phyloP scores from a whole-genome alignment of 2,329 filamentous ascomycete species.

The Botrytis paeoniae region DNA sequence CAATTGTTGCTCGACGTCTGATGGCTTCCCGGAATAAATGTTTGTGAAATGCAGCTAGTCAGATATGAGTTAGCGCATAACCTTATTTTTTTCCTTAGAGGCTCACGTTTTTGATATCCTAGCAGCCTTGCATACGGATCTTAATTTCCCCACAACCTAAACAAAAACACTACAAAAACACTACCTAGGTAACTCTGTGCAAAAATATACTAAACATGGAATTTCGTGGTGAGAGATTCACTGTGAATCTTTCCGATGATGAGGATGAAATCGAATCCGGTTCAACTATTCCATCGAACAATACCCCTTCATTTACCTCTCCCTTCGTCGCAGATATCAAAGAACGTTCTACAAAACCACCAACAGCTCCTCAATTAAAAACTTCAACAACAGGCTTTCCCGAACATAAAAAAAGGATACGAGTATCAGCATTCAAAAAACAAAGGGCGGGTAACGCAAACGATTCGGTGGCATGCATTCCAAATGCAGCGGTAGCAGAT shows the following conservation, averaged over 20 bases:
- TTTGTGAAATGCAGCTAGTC: conserved; percentile 17
- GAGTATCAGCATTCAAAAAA: conserved; percentile 77
- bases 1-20: conserved; percentile 15
- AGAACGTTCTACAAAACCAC: conserved; percentile 68
- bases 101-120: conserved; percentile 5
- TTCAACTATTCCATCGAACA: conserved; percentile 29
- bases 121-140: conserved; percentile 18
- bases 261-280: conserved; percentile 39
- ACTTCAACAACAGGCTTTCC: conserved; percentile 72
- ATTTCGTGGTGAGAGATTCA: conserved; percentile 58
- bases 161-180: neutral
- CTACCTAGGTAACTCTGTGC: no score
- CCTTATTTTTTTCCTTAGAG: conserved; percentile 15
- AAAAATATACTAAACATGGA: conserved; percentile 41
- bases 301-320: conserved; percentile 35
- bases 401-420: conserved; percentile 74
- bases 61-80: conserved; percentile 4
- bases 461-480: conserved; percentile 22
- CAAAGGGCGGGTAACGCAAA: conserved; percentile 43
- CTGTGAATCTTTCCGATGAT: conserved; percentile 56
- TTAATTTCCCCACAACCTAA: conserved; percentile 19
- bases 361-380: conserved; percentile 59
- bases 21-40: conserved; percentile 17
- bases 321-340: conserved; percentile 69
- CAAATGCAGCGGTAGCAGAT: conserved; percentile 19